Evolutionary conservation across 2,329 filamentous ascomycete genomes (phyloP), one percentile per base, ranked within the genome.

Genomic region (Trichoderma oligosporum): DNA sequence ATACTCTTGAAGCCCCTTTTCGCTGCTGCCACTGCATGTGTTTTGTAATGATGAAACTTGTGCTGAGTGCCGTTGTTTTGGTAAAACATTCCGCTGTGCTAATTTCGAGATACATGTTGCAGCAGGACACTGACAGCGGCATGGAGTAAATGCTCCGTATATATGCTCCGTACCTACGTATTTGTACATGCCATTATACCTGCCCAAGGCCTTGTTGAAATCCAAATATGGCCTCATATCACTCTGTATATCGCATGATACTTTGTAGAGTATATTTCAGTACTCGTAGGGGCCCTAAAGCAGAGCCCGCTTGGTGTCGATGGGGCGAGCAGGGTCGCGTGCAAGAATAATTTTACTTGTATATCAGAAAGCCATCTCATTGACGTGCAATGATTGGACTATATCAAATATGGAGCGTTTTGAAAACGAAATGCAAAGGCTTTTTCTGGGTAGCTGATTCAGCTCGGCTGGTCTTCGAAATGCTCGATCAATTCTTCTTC

Each of bases 271-370:
- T n/a, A n/a, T n/a, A n/a, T n/a, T n/a, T n/a, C n/a, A n/a, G n/a
- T n/a, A n/a, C n/a, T n/a, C n/a, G n/a, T n/a, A n/a, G 49, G 49
- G 44, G 41, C 41, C 24, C 41, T n/a, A n/a, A 46, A 46, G 9
- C 44, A 22, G 44, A 46, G 51, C 42, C 51, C 39, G 36, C 39
- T 35, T 22, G 20, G 20, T 20, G 18, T 44, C 9, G 49, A 53
- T 22, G 49, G 49, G 49, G 39, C 51, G 31, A 31, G 38, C 48
- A 46, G 51, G 51, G 51, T 55, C 51, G 51, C 51, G 41, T 55
- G 51, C 39, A 38, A 46, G 25, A 55, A 22, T 29, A 46, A 33
- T 35, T 46, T 46, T 38, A 36, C 9, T 38, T 38, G 38, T 29
- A 36, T 39, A 24, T 54, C 22, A 31, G 11, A 31, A 31, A 6